These are phyloP conservation scores for Saccharomyces kudriavzevii DNA, from an alignment of 805 yeast genomes.

Conservation along the genomic window DNA sequence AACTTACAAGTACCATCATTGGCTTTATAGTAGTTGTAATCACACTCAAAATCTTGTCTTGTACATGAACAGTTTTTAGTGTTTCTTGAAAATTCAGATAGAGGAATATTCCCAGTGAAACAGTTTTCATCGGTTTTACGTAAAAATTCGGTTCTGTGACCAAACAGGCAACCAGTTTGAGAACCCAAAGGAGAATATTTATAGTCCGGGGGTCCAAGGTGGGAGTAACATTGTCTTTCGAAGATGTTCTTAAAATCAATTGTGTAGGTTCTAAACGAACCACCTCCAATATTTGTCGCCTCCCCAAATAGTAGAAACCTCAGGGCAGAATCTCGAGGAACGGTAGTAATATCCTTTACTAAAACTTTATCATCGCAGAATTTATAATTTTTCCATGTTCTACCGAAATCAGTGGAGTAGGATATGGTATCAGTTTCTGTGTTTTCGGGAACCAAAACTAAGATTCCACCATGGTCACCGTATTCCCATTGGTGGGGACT, in stretches of 20 bases:
- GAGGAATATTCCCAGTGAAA: constrained; percentile 62
- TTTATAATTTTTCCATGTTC: constrained; percentile 58
- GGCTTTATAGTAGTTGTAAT: constrained; percentile 67
- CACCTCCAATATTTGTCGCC: constrained; percentile 39
- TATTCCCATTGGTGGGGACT: constrained; percentile 88
- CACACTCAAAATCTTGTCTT: constrained; percentile 88
- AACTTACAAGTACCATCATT: constrained; percentile 78
- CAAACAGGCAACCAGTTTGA: constrained; percentile 54
- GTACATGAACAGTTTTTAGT: constrained; percentile 73
- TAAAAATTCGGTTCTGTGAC: constrained; percentile 55
- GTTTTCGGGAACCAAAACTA: constrained; percentile 58
- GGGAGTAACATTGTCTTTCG: constrained; percentile 47
- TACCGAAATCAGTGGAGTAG: constrained; percentile 76
- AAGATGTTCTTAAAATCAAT: constrained; percentile 51
- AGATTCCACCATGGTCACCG: constrained; percentile 88
- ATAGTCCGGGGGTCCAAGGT: constrained; percentile 46
- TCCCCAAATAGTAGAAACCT: constrained; percentile 60
- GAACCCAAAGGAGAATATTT: constrained; percentile 53
- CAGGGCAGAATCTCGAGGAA: constrained; percentile 84
- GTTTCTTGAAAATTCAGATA: constrained; percentile 47
- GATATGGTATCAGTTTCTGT: constrained; percentile 49
- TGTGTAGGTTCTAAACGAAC: constrained; percentile 39
- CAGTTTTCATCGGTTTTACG: constrained; percentile 48
- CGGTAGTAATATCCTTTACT: constrained; percentile 73
- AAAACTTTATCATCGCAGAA: constrained; percentile 50